phyloP scores from a whole-genome alignment of 306 rosid species.

The Heteromeles arbutifolia region DNA sequence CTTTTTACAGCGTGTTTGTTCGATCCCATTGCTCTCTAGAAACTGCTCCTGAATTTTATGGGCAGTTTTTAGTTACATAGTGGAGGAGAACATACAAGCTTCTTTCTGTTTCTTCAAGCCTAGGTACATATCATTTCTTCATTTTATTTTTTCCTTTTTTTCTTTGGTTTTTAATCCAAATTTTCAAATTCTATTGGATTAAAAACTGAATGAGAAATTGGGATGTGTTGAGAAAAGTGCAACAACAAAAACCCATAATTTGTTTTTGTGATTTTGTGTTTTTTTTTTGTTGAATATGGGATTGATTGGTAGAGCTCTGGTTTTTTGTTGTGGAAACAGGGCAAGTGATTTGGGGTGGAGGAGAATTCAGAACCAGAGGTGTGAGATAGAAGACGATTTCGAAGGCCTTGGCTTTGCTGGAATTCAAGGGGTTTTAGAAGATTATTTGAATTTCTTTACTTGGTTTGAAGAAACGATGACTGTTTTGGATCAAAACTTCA shows the following conservation, averaged over 20 bases:
- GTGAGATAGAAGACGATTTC: slow-evolving; percentile 11
- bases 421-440: slow-evolving; percentile 24
- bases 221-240: background rate
- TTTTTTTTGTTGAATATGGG: background rate
- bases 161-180: background rate
- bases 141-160: background rate
- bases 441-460: slow-evolving; percentile 4
- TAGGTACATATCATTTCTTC: slow-evolving; percentile 28
- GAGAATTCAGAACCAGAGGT: slow-evolving; percentile 10
- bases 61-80: slow-evolving; percentile 18
- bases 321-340: slow-evolving; percentile 16
- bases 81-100: slow-evolving; percentile 18
- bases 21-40: slow-evolving; percentile 17
- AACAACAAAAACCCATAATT: background rate
- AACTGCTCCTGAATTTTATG: slow-evolving; percentile 22
- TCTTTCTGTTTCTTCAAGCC: slow-evolving; percentile 35
- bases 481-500: slow-evolving; percentile 27
- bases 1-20: slow-evolving; percentile 27
- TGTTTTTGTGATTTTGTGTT: background rate
- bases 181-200: background rate
- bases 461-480: slow-evolving; percentile 23
- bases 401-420: background rate
- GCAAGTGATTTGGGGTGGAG: slow-evolving; percentile 24
- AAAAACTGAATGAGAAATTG: background rate
- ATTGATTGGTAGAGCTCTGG: background rate